Base-by-base conservation (phyloP, 345 rosid genomes). In the Lenwebbia sp. region DNA sequence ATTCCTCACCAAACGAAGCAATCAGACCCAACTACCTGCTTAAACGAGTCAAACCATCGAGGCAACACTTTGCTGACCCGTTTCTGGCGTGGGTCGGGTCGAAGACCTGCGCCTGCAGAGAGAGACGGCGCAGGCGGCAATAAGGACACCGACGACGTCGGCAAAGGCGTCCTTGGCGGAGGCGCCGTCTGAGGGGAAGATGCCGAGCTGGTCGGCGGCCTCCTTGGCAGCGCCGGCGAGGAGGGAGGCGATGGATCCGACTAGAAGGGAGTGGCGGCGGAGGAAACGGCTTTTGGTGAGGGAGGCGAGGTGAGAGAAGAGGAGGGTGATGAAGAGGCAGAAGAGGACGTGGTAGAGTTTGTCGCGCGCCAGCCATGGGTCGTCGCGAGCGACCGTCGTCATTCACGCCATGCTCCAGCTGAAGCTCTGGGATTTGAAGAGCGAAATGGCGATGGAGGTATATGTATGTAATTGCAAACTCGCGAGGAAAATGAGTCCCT, bases 191-290 rank as follows among this genome's bases (percentile, higher is more conserved):
- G 99, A 97, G 21, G 94, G 97, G 90, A 97, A 94, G 85, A 93
- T 0, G 3, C 97, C 96, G 75, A 97, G 78, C 10, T 97, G 97
- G 86, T 97, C 97, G n/a, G 95, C 98, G 17, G 92, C 94, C 90
- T 97, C 98, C 90, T 97, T 97, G 89, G 96, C 94, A 22, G 97
- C 98, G 62, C 99, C 99, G 85, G 96, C 95, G 75, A 90, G 74
- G 86, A 96, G 96, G 65, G 99, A 96, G 87, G 93, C 87, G 12
- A 90, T 86, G 83, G 98, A 95, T 82, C 98, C 99, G 89, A 92
- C 78, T 86, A 87, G 83, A 47, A 95, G 87, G 44, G 94, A 94
- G 87, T 92, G 88, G 76, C 91, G 92, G 54, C 94, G 94, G 75
- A 97, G 91, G 84, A 93, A 93, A 6, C 93, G 84, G 91, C 91